Evolutionary conservation across 169 alveolate species (phyloP), one percentile per base, ranked within the genome.

Genomic region (Eimeria sp.): DNA sequence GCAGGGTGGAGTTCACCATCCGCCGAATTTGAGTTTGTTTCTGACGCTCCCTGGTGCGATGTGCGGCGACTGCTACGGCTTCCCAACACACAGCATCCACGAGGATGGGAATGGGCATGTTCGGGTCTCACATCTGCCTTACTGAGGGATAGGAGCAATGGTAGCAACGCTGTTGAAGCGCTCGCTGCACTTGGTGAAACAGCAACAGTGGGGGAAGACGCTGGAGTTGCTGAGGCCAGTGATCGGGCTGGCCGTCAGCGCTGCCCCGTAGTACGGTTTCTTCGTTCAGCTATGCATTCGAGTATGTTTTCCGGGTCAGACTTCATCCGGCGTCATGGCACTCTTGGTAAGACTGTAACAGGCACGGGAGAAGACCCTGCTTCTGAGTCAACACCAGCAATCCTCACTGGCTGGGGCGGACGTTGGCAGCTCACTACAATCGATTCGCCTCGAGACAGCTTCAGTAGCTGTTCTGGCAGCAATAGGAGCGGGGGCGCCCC

Each of bases 1-100:
- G 62, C 78, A 40, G 93, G 93, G 13, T 20, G 93, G 93, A 87
- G 66, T 64, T 87, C 93, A 52, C 93, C 93, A 54, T 25, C 82
- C 46, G 37, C 93, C n/a, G 93, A 64, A 64, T 87, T 87, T 27
- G 93, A 87, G 83, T 46, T 62, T 64, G 82, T 87, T 25, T 52
- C 78, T 87, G 93, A 64, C 33, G 60, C 83, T 30, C 83, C 93
- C 23, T 33, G 66, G 64, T 87, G 72, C 66, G 64, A 87, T 37
- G 82, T 72, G 14, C 82, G 78, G 37, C 93, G 66, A 3, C 66
- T 87, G 46, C 93, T 62, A 37, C 80, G 93, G 82, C 83, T 87
- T 37, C 40, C 93, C 68, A 71, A 11, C 4, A 43, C 23, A 30
- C 80, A 64, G 82, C 80, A 87, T 6, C 40, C 74, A 33, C 10